phyloP scores from a whole-genome alignment of 192 early-diverging fungal species.

The Spizellomyces punctatus region DNA sequence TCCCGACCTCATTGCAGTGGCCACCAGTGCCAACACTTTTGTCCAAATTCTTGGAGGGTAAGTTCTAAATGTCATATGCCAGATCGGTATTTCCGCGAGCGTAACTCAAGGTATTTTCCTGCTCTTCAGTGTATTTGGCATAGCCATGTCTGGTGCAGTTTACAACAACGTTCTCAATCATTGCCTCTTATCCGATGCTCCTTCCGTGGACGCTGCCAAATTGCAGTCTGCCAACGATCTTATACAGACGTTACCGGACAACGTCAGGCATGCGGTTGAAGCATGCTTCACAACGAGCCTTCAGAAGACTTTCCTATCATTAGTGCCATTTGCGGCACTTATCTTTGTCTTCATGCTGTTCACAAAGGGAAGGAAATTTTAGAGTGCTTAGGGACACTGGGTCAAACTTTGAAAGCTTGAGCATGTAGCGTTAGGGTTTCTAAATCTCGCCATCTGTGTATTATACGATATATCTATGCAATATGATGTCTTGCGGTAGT shows the following conservation, averaged over 20 bases:
- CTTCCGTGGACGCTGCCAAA: not conserved
- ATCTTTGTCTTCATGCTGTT: conserved; percentile 24
- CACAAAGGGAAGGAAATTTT: conserved; percentile 13
- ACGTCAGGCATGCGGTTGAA: conserved; percentile 22
- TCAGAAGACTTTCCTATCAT: conserved; percentile 22
- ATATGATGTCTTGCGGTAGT: too few species aligned
- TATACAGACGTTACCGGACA: conserved; percentile 1
- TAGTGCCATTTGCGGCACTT: conserved; percentile 24
- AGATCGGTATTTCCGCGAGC: too few species aligned
- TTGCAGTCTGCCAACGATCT: not conserved
- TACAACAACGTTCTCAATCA: conserved; percentile 62
- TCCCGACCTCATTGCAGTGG: conserved; percentile 66
- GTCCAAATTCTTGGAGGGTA: conserved; percentile 53
- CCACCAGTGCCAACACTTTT: conserved; percentile 53
- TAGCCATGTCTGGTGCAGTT: conserved; percentile 63
- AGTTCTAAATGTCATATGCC: too few species aligned
- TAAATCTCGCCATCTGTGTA: too few species aligned
- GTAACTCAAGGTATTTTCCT: too few species aligned
- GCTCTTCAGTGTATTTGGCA: conserved; percentile 45
- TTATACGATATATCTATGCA: too few species aligned
- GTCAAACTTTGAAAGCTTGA: too few species aligned
- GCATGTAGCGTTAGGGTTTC: too few species aligned
- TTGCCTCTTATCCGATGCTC: conserved; percentile 28
- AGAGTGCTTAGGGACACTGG: too few species aligned
- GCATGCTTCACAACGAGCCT: conserved; percentile 31